Evolutionary conservation across 371 early-diverging fungal species (phyloP).

Genomic region (Aphelidium insulamus): DNA sequence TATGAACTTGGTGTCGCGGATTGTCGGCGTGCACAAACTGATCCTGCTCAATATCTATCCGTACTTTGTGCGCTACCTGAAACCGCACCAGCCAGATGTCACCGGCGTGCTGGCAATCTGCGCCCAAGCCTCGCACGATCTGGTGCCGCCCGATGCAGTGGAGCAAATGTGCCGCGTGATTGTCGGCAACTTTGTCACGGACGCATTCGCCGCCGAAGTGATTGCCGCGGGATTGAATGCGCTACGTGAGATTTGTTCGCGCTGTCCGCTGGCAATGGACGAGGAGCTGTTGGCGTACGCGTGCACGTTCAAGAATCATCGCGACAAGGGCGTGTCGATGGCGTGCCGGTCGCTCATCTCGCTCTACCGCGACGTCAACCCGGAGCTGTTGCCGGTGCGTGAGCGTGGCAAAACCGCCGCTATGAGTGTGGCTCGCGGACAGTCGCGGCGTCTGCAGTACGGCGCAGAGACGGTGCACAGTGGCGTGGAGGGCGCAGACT

Average conservation of each 20-base stretch:
- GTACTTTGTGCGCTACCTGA: slow-evolving; percentile 61
- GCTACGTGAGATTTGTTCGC: slow-evolving; percentile 70
- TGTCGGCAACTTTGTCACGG: slow-evolving; percentile 85
- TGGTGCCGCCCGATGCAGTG: slow-evolving; percentile 78
- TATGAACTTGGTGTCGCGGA: slow-evolving; percentile 76
- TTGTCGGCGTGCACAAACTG: slow-evolving; percentile 85
- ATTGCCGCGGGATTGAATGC: slow-evolving; percentile 84
- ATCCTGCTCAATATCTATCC: slow-evolving; percentile 68
- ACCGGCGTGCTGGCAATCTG: slow-evolving; percentile 70
- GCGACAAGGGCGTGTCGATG: slow-evolving; percentile 75
- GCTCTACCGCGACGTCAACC: slow-evolving; percentile 80
- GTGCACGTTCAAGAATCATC: slow-evolving; percentile 68
- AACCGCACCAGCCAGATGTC: slow-evolving; percentile 81
- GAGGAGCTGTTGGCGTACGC: slow-evolving; percentile 63
- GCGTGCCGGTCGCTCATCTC: slow-evolving; percentile 71
- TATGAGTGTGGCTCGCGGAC: slow-evolving; percentile 28
- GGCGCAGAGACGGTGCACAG: neutral
- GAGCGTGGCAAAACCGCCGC: slow-evolving; percentile 73
- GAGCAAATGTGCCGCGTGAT: slow-evolving; percentile 63
- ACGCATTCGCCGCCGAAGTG: slow-evolving; percentile 70
- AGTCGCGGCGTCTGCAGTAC: neutral
- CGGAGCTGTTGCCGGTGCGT: slow-evolving; percentile 65
- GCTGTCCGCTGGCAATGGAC: slow-evolving; percentile 77
- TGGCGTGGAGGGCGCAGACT: slow-evolving; percentile 55
- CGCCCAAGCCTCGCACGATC: slow-evolving; percentile 73